Conservation (phyloP, 163 green algal genomes). For the Trebouxiophyceae sp. region DNA sequence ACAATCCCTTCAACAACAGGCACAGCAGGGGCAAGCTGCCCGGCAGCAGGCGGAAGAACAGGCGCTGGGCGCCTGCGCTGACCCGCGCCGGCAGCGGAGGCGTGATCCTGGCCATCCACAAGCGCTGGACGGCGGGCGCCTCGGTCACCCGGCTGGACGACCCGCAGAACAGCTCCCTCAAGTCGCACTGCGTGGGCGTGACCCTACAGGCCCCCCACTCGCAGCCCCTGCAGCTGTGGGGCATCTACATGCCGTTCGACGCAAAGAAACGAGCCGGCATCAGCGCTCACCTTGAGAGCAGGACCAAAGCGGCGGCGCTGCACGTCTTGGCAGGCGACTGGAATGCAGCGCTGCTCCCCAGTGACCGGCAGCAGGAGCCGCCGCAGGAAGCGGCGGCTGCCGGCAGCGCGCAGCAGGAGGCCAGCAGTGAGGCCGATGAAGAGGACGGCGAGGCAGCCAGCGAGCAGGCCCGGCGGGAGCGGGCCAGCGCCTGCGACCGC, state of each 20-base stretch:
- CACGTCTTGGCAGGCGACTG: background rate
- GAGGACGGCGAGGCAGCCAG: background rate
- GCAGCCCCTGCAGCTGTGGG: background rate
- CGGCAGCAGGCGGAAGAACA: no score
- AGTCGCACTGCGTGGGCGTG: background rate
- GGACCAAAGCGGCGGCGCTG: background rate
- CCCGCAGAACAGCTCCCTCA: background rate
- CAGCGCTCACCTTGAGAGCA: background rate
- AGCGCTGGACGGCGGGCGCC: background rate
- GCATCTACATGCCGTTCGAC: background rate
- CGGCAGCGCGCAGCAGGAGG: no score
- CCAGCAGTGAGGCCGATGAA: no score
- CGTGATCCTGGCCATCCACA: background rate
- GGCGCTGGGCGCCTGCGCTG: no score
- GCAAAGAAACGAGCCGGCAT: background rate
- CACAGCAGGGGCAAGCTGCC: no score
- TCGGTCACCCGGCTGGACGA: background rate
- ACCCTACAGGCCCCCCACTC: background rate
- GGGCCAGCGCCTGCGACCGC: no score
- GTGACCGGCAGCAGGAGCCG: background rate
- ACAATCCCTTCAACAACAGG: background rate
- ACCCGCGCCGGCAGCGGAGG: background rate
- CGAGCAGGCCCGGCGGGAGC: background rate
- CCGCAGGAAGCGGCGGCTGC: no score
- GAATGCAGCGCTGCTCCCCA: background rate